Evolutionary conservation across 1,284 basidiomycete genomes (phyloP).

Genomic region (Tetrapyrgos nigripes): DNA sequence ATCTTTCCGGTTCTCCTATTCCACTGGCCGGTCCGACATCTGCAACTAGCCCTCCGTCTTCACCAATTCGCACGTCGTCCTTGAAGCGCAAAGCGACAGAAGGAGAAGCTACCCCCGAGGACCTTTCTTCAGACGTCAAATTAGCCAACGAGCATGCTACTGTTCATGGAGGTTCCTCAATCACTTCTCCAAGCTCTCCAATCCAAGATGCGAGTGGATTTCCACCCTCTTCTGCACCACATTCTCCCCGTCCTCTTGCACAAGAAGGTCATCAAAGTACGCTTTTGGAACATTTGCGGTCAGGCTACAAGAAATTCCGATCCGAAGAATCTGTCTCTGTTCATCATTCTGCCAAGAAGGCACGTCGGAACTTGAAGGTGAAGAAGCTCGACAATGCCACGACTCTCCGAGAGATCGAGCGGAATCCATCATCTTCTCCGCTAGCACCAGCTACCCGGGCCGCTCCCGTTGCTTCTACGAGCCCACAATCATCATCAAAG

Average conservation of each 20-base stretch:
- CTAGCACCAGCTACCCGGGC: conserved; percentile 36
- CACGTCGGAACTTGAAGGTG: conserved; percentile 34
- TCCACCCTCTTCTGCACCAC: neutral
- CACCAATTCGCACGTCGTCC: neutral
- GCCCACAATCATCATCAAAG: neutral
- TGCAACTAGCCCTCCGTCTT: neutral
- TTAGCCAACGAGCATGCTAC: too few relatives aligned
- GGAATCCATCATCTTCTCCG: conserved; percentile 35
- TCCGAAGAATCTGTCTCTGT: neutral
- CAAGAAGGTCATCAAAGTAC: neutral
- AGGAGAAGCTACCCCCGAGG: neutral
- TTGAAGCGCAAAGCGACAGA: neutral
- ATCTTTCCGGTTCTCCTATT: neutral
- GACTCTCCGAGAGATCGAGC: conserved; percentile 15
- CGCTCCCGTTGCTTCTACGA: conserved; percentile 8
- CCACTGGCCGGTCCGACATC: neutral
- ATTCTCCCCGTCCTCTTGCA: neutral
- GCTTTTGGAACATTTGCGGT: neutral
- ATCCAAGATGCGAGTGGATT: conserved; percentile 43
- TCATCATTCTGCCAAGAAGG: conserved; percentile 22
- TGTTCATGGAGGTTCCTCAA: neutral
- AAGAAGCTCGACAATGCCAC: conserved; percentile 26
- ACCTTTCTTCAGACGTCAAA: neutral
- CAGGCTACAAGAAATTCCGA: conserved; percentile 2
- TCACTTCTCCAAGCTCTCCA: conserved; percentile 35